phyloP scores from a whole-genome alignment of 2,329 filamentous ascomycete species.

The Fusarium poae region DNA sequence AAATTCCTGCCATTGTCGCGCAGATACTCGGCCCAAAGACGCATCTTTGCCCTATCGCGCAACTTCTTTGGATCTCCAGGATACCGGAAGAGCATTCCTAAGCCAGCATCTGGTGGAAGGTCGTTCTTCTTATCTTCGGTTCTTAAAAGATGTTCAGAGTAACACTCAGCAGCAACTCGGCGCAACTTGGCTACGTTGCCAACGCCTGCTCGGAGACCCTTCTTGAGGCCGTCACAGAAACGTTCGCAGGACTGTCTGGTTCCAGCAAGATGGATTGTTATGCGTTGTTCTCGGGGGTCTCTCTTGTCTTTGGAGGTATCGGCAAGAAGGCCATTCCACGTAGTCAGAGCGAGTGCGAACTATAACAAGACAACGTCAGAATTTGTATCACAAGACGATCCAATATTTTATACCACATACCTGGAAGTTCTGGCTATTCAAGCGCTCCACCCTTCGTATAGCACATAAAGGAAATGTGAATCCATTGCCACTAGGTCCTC shows the following conservation, averaged over 20 bases:
- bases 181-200: conserved; percentile 89
- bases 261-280: conserved; percentile 91
- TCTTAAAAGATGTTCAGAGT: conserved; percentile 85
- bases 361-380: conserved; percentile 49
- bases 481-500: conserved; percentile 92
- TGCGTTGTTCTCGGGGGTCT: conserved; percentile 76
- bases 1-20: conserved; percentile 94
- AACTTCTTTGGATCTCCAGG: conserved; percentile 95
- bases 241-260: conserved; percentile 90
- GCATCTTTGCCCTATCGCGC: conserved; percentile 95
- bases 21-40: conserved; percentile 96
- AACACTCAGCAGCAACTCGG: conserved; percentile 84
- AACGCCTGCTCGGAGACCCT: conserved; percentile 86
- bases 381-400: conserved; percentile 5
- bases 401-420: conserved; percentile 52
- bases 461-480: conserved; percentile 95
- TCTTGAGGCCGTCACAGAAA: conserved; percentile 96
- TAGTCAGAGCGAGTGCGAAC: conserved; percentile 94
- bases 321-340: conserved; percentile 83
- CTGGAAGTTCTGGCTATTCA: conserved; percentile 91
- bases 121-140: conserved; percentile 72
- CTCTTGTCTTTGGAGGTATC: conserved; percentile 65
- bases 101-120: conserved; percentile 82
- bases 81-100: conserved; percentile 93
- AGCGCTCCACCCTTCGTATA: conserved; percentile 89